Conservation (phyloP, 2,329 filamentous ascomycete species). For the Seiridium cupressi region DNA sequence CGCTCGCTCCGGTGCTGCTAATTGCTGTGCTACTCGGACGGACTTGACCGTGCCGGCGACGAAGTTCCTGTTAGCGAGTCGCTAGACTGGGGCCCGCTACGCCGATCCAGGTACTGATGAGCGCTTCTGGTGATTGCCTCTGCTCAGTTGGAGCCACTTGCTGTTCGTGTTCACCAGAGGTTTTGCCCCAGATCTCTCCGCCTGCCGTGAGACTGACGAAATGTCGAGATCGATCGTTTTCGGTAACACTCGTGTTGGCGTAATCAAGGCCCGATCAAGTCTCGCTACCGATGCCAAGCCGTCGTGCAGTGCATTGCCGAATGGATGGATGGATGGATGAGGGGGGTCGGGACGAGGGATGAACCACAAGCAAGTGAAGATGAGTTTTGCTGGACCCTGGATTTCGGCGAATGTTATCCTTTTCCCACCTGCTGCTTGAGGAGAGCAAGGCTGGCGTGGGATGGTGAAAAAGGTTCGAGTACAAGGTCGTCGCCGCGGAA, state of each 20-base stretch:
- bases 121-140: background rate
- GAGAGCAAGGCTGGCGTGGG: too few species aligned
- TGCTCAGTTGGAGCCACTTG: background rate
- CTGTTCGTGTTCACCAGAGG: background rate
- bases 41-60: background rate
- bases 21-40: background rate
- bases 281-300: background rate
- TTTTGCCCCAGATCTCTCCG: too few species aligned
- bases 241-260: background rate
- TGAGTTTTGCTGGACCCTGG: background rate
- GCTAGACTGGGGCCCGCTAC: background rate
- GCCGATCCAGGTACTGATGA: conserved; percentile 5
- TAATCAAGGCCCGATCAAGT: background rate
- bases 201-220: background rate
- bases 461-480: background rate
- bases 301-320: background rate
- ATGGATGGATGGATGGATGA: too few species aligned
- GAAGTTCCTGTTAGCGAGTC: background rate
- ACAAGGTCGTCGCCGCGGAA: background rate
- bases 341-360: too few species aligned
- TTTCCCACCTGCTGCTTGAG: background rate
- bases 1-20: background rate
- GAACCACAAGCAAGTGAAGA: too few species aligned
- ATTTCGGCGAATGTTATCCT: background rate
- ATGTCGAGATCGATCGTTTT: background rate